A percentile compares a stretch with the other conserved stretches of the same genome.
phyloP scores from a whole-genome alignment of 257 asterid species.

The Primulina huaijiensis region DNA sequence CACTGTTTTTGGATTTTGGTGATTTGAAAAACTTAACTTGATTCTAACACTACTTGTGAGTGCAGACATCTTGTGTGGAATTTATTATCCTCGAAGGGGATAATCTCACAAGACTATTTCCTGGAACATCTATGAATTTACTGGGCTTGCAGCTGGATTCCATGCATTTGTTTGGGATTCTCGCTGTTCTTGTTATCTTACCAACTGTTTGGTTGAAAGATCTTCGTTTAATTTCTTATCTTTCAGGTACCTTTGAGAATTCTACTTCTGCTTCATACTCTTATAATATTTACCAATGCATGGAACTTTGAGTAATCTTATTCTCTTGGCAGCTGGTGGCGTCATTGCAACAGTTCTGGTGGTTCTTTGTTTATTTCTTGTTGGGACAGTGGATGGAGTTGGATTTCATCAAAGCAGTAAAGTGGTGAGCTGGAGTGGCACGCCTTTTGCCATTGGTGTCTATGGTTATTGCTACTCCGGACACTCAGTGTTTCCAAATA shows the following conservation, averaged over 20 bases:
- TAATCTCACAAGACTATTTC: constrained; percentile 67
- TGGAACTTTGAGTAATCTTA: constrained; percentile 7
- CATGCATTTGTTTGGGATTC: constrained; percentile 51
- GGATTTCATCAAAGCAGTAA: constrained; percentile 52
- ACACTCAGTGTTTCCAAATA: constrained; percentile 84
- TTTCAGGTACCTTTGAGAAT: constrained; percentile 52
- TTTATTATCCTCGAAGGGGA: constrained; percentile 79
- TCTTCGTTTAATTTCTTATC: constrained; percentile 69
- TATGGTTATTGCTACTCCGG: constrained; percentile 83
- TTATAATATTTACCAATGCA: not conserved
- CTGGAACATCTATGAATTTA: constrained; percentile 50
- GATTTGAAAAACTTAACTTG: not conserved
- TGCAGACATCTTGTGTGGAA: constrained; percentile 80
- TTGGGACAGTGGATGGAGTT: constrained; percentile 46
- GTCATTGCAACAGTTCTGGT: constrained; percentile 57
- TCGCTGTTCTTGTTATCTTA: constrained; percentile 50
- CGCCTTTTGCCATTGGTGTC: constrained; percentile 80
- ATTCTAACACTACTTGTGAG: constrained; percentile 23
- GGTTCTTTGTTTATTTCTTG: constrained; percentile 46
- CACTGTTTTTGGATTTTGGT: not conserved
- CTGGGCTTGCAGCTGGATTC: constrained; percentile 61
- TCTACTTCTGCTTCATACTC: constrained; percentile 6
- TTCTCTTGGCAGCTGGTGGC: constrained; percentile 60
- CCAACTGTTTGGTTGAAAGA: constrained; percentile 87
- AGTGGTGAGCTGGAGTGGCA: constrained; percentile 58